Base-by-base conservation (phyloP, 1,139 yeast species). In the Chernovozyma aurita region DNA sequence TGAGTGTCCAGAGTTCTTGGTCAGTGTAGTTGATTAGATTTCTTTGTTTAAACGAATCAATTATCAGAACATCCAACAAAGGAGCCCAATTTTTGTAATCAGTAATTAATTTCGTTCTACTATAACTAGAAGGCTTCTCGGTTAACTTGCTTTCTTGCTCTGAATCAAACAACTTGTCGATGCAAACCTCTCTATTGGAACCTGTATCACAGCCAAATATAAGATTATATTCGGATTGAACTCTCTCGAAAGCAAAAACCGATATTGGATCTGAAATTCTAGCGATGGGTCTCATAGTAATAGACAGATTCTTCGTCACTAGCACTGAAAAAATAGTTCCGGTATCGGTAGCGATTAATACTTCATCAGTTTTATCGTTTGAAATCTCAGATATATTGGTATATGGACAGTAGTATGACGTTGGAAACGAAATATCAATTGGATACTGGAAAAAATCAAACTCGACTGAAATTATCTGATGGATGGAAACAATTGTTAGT, bases 21-120 rank as follows among this genome's bases (percentile, higher is more conserved):
- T 52, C 49, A 5, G 55, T 43, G 27, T 51, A 51, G 21, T 43
- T 47, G 9, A 43, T 37, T 13, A 49, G 33, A 25, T 45, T 45
- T 34, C 52, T 45, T 21, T 55, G 42, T 26, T 39, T 42, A 25
- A 39, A 50, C 0, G 65, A 47, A 14, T 65, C 65, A 3, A 70
- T 53, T 2, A 71, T 47, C 40, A 53, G 59, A 0, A 66, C 49
- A 48, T 74, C 79, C 18, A 68, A 42, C 3, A 74, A 42, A 0
- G 80, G 80, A 0, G 77, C 63, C 80, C 80, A 74, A 41, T 67
- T 72, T 31, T 58, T 62, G 50, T 60, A 66, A 41, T 63, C 64
- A 16, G 47, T 44, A 5, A 53, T 30, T 17, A 46, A 22, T 35
- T 28, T 39, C 4, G 42, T 44, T 12, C 35, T 36, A 30, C 43